Conservation (phyloP, 2,329 filamentous ascomycete genomes). For the Penicillium verrucosum region DNA sequence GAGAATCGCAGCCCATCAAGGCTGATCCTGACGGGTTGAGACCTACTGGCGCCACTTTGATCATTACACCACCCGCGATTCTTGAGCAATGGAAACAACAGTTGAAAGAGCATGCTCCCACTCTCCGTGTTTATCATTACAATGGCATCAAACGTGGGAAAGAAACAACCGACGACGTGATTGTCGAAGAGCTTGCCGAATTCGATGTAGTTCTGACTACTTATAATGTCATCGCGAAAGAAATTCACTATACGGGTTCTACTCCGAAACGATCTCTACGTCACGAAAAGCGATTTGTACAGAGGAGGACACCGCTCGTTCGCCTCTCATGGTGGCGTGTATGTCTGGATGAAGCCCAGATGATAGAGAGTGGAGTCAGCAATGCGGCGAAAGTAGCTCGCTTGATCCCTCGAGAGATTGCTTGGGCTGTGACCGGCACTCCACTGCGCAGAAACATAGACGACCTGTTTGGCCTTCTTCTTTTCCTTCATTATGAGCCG, state of each 20-base stretch:
- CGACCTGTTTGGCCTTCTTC: constrained; percentile 75
- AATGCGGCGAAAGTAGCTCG: constrained; percentile 77
- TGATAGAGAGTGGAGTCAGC: constrained; percentile 85
- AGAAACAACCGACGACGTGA: constrained; percentile 36
- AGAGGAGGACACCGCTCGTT: constrained; percentile 71
- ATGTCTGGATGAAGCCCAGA: constrained; percentile 69
- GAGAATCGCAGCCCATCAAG: constrained; percentile 19
- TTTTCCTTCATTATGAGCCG: constrained; percentile 77
- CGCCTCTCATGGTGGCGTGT: constrained; percentile 86
- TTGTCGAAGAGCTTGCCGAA: constrained; percentile 47
- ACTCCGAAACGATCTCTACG: constrained; percentile 70
- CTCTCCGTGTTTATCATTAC: constrained; percentile 56
- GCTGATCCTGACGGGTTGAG: constrained; percentile 26
- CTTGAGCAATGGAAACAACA: constrained; percentile 63
- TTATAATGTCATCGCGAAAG: constrained; percentile 68
- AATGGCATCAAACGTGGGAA: constrained; percentile 48
- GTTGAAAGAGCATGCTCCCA: constrained; percentile 55
- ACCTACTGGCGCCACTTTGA: constrained; percentile 56
- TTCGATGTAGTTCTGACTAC: constrained; percentile 61
- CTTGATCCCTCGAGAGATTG: constrained; percentile 75
- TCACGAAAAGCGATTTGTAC: constrained; percentile 60
- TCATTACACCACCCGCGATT: constrained; percentile 61
- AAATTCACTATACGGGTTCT: constrained; percentile 72
- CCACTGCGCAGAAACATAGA: constrained; percentile 75
- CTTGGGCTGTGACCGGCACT: constrained; percentile 91